Percentiles rank a stretch among this genome's conserved stretches.
Conservation (phyloP, 306 rosid genomes). For the Senna siamea region DNA sequence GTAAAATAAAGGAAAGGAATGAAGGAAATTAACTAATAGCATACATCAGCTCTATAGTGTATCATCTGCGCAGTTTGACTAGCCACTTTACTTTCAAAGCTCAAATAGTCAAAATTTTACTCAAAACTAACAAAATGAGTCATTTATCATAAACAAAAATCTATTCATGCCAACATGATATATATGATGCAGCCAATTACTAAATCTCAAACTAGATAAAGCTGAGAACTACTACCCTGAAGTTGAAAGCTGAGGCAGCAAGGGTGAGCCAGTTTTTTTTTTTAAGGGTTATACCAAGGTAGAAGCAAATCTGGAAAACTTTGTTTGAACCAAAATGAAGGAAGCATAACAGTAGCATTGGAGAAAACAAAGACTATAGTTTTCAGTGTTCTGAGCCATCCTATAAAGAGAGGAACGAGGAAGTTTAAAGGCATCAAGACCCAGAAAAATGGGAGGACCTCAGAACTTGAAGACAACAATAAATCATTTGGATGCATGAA, state of each 20-base stretch:
- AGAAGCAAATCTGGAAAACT: background rate
- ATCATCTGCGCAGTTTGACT: conserved; percentile 12
- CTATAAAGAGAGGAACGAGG: background rate
- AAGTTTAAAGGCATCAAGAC: background rate
- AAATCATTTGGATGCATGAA: background rate
- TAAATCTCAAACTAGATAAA: conserved; percentile 24
- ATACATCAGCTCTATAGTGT: conserved; percentile 19
- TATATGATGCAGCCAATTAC: background rate
- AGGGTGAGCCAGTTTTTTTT: too few species aligned
- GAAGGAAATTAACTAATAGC: conserved; percentile 33
- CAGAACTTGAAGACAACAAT: background rate
- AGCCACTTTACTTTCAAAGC: background rate
- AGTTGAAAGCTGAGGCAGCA: background rate
- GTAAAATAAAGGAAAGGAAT: conserved; percentile 37
- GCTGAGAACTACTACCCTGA: background rate
- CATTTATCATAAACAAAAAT: conserved; percentile 23
- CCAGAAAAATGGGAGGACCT: background rate
- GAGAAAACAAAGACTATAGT: conserved; percentile 4
- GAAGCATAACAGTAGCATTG: background rate
- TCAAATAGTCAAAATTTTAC: too few species aligned
- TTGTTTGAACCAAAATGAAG: background rate
- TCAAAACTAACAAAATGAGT: conserved; percentile 13
- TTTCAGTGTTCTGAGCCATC: background rate
- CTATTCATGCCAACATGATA: conserved; percentile 10
- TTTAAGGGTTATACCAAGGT: background rate